Evolutionary conservation across 139 green algal species (phyloP).

Genomic region (Pseudopediastrum boryanum): DNA sequence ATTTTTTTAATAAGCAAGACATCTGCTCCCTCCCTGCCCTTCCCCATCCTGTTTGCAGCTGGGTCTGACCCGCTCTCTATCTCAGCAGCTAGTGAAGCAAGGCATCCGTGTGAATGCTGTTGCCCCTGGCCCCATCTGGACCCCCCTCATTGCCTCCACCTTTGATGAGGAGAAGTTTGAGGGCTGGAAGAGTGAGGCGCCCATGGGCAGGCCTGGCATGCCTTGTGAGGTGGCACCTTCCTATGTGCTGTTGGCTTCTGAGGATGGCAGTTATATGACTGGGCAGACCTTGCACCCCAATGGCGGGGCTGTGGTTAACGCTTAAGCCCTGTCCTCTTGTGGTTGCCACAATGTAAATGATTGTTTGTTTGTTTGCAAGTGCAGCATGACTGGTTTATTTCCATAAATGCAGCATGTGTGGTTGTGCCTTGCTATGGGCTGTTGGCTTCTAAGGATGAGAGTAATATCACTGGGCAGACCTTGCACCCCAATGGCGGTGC

Average conservation of each 20-base stretch:
- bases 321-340: constrained; percentile 18
- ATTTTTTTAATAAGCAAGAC: no score
- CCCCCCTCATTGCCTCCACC: constrained; percentile 67
- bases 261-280: constrained; percentile 51
- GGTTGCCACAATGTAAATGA: no score
- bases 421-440: constrained; percentile 67
- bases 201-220: constrained; percentile 54
- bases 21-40: no score
- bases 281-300: constrained; percentile 71
- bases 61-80: constrained; percentile 27
- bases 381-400: not conserved
- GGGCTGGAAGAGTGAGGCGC: constrained; percentile 33
- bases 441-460: constrained; percentile 53
- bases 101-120: constrained; percentile 82
- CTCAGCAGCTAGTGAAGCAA: constrained; percentile 37
- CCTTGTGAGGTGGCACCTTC: constrained; percentile 52
- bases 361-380: not conserved
- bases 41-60: no score
- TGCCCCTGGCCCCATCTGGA: constrained; percentile 79
- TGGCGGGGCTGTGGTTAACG: constrained; percentile 52
- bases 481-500: constrained; percentile 71
- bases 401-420: no score
- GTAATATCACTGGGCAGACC: constrained; percentile 57
- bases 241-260: constrained; percentile 72
- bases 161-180: constrained; percentile 42